Conservation (phyloP, 176 grass and related monocot genomes). For the Hyparrhenia diplandra region DNA sequence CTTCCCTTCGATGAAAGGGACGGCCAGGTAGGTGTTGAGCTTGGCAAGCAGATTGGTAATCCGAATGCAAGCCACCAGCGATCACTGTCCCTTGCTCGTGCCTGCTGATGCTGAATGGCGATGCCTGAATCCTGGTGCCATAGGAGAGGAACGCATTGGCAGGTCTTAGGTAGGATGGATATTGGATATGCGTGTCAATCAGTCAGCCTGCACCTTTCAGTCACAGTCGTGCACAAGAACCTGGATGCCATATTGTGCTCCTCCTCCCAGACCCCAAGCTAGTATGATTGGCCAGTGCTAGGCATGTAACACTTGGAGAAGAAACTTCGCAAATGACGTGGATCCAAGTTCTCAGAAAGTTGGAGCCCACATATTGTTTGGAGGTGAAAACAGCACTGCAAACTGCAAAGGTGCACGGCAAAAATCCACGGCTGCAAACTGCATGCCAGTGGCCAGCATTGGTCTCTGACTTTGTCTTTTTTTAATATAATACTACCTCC, state of each 20-base stretch:
- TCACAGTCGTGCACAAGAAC: constrained; percentile 9
- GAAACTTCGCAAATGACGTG: not conserved
- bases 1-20: constrained; percentile 29
- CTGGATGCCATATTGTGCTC: not conserved
- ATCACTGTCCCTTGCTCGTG: not conserved
- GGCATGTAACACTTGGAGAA: not conserved
- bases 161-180: not conserved
- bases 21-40: not conserved
- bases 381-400: constrained; percentile 15
- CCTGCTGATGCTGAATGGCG: constrained; percentile 8
- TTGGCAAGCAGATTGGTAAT: not conserved
- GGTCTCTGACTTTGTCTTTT: not conserved
- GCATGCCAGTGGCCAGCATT: not conserved
- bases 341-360: constrained; percentile 21
- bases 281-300: constrained; percentile 11
- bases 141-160: not conserved
- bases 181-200: constrained; percentile 25
- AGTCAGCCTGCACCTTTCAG: constrained; percentile 16
- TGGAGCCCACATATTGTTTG: not conserved
- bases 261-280: not conserved
- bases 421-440: not conserved
- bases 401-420: not conserved
- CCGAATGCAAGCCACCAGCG: constrained; percentile 4
- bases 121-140: constrained; percentile 3
- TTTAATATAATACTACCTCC: not conserved